phyloP scores from a whole-genome alignment of 1,284 basidiomycete genomes.

The Cryptococcus sp. region DNA sequence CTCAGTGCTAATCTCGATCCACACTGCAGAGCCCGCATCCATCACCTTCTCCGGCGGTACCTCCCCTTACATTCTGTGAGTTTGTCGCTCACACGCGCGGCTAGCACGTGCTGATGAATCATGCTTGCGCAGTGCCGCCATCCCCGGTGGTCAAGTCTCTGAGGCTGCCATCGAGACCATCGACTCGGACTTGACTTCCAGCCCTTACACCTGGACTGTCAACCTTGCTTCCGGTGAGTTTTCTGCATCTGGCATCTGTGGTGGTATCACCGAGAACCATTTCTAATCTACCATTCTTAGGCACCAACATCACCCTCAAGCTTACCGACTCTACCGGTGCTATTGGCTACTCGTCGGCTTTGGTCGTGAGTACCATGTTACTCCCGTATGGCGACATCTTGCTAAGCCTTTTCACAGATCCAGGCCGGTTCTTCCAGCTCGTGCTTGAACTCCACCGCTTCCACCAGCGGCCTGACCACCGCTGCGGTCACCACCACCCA shows the following conservation, averaged over 20 bases:
- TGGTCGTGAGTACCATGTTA: slow-evolving; percentile 27
- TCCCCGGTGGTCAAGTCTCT: slow-evolving; percentile 42
- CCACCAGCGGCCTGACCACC: slow-evolving; percentile 29
- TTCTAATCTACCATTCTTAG: slow-evolving; percentile 6
- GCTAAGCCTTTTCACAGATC: slow-evolving; percentile 21
- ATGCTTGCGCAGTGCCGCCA: slow-evolving; percentile 33
- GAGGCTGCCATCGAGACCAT: slow-evolving; percentile 38
- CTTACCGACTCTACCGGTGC: slow-evolving; percentile 41
- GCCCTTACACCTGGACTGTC: slow-evolving; percentile 43
- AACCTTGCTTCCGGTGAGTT: slow-evolving; percentile 37
- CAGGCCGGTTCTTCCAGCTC: slow-evolving; percentile 35
- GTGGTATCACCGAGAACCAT: neutral
- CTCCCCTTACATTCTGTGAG: slow-evolving; percentile 49
- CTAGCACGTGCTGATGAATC: neutral
- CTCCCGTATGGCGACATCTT: neutral
- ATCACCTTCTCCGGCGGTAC: slow-evolving; percentile 40
- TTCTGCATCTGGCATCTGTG: neutral
- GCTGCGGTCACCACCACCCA: slow-evolving; percentile 20
- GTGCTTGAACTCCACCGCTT: slow-evolving; percentile 35
- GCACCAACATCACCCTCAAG: slow-evolving; percentile 43
- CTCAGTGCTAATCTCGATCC: neutral
- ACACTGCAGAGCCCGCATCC: slow-evolving; percentile 36
- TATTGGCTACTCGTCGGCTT: slow-evolving; percentile 37
- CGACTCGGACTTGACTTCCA: slow-evolving; percentile 18
- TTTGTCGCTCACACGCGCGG: slow-evolving; percentile 10